A percentile compares a stretch with the other conserved stretches of the same genome.
These are phyloP conservation scores for Penicillium simplicissimum DNA, from an alignment of 495 filamentous ascomycete species.

Conservation along the genomic window DNA sequence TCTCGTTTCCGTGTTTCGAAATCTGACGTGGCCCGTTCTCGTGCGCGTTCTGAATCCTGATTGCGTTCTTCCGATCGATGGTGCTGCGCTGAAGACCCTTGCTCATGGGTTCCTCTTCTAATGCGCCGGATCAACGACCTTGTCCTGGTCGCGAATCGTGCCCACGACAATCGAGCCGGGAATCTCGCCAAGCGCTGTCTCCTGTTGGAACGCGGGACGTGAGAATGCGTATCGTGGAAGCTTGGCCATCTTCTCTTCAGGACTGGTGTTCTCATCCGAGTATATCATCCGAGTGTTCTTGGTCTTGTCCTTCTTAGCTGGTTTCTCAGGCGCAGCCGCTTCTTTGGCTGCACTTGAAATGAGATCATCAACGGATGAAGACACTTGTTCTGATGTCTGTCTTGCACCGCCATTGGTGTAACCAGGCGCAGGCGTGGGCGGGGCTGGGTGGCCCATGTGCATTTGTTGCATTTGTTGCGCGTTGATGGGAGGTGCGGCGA, in stretches of 20 bases:
- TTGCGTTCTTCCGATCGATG: not conserved
- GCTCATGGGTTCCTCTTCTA: slow-evolving; percentile 15
- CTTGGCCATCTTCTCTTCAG: slow-evolving; percentile 83
- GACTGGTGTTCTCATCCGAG: slow-evolving; percentile 73
- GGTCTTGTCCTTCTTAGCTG: slow-evolving; percentile 63
- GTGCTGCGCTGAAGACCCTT: not conserved
- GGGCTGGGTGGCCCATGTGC: slow-evolving; percentile 58
- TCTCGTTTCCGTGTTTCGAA: not conserved
- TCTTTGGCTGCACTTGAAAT: slow-evolving; percentile 46
- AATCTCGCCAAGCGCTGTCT: slow-evolving; percentile 41
- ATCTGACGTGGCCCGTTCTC: not conserved
- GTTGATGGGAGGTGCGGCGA: slow-evolving; percentile 57
- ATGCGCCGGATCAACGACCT: slow-evolving; percentile 39
- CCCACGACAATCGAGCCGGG: slow-evolving; percentile 40
- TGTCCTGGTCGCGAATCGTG: slow-evolving; percentile 37
- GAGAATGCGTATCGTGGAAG: slow-evolving; percentile 75
- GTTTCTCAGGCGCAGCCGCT: slow-evolving; percentile 50
- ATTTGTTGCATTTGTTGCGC: slow-evolving; percentile 62
- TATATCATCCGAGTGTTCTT: slow-evolving; percentile 74
- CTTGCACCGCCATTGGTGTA: slow-evolving; percentile 42
- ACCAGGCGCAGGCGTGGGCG: slow-evolving; percentile 27
- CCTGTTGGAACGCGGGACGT: slow-evolving; percentile 46
- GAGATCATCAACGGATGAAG: slow-evolving; percentile 63
- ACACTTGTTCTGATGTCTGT: slow-evolving; percentile 32
- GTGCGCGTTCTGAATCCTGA: not conserved